Base-by-base conservation (phyloP, 305 asterid genomes). In the Fraxinus dipetala region DNA sequence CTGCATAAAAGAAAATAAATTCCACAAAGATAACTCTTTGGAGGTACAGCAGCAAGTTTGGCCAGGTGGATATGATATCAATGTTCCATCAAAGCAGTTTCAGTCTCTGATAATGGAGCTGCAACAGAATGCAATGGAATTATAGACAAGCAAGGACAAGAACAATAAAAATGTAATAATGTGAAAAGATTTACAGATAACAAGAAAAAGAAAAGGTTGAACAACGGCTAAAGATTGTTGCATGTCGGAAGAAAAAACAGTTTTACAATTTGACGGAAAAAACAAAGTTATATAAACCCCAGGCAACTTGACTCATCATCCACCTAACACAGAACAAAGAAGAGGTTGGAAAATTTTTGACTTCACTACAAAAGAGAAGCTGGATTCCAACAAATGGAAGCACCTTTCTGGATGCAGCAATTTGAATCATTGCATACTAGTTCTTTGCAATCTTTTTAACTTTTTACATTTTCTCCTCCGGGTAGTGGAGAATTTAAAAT, bases 101-200 rank as follows among this genome's bases (percentile, higher is more conserved):
- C 91, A 43, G 88, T 89, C 83, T 89, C 92, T 86, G 92, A 89
- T 79, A 89, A 85, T 75, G 92, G 92, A 61, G 92, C 92, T 88
- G 91, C 89, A 84, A 83, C 77, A 82, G 72, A 77, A 80, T 54
- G 77, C 73, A 56, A 70, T 5, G 56, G 77, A 31, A 24, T 72
- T 84, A 83, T 81, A 77, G 85, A 77, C 81, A 84, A 80, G 83
- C 5, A 76, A 72, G 26, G 61, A 75, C 61, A 69, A 80, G 74
- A 77, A 65, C 13, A 9, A 56, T 74, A 78, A 75, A 76, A 79
- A 65, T 54, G 48, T 51, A 65, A 65, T 24, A 18, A 65, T 10
- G n/a, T 14, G 6, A 20, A 22, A 30, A 10, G 16, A 10, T 28
- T 54, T 28, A 5, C 31, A 54, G 32, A 65, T n/a, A 72, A 72